Conservation (phyloP, 805 yeast species). For the Monosporozyma servazzii region DNA sequence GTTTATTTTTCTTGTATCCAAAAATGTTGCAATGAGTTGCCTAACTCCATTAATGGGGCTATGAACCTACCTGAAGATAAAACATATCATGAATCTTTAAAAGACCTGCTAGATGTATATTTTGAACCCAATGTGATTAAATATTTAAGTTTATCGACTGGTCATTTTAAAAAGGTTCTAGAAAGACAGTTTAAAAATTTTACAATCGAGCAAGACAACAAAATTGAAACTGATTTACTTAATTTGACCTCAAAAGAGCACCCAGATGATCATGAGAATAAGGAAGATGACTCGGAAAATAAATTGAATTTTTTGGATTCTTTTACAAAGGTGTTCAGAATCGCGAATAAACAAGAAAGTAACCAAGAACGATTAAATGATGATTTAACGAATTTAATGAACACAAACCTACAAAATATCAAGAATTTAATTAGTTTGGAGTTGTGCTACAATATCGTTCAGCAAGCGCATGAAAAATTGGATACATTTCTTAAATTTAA, state of each 20-base stretch:
- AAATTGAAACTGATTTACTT: slow-evolving; percentile 5
- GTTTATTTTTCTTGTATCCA: slow-evolving; percentile 25
- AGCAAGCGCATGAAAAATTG: slow-evolving; percentile 55
- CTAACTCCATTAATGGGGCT: slow-evolving; percentile 32
- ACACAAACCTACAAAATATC: slow-evolving; percentile 65
- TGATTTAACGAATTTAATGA: slow-evolving; percentile 73
- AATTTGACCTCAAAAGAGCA: slow-evolving; percentile 1
- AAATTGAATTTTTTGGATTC: slow-evolving; percentile 53
- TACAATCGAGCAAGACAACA: slow-evolving; percentile 28
- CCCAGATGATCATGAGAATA: background rate
- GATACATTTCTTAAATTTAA: slow-evolving; percentile 46
- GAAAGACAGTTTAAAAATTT: slow-evolving; percentile 19
- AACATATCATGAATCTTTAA: slow-evolving; percentile 20
- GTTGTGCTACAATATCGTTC: slow-evolving; percentile 60
- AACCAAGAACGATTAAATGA: slow-evolving; percentile 40
- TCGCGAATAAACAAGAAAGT: slow-evolving; percentile 21
- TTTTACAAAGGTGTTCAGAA: slow-evolving; percentile 53
- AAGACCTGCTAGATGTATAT: slow-evolving; percentile 32
- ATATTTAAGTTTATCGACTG: slow-evolving; percentile 28
- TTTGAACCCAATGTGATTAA: slow-evolving; percentile 29
- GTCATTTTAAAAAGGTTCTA: slow-evolving; percentile 24
- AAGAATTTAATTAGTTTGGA: slow-evolving; percentile 74
- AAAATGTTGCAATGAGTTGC: slow-evolving; percentile 31
- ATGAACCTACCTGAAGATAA: slow-evolving; percentile 8
- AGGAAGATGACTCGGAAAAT: slow-evolving; percentile 13